Conservation (phyloP, 768 basidiomycete genomes). For the Rhodotorula taiwanensis region DNA sequence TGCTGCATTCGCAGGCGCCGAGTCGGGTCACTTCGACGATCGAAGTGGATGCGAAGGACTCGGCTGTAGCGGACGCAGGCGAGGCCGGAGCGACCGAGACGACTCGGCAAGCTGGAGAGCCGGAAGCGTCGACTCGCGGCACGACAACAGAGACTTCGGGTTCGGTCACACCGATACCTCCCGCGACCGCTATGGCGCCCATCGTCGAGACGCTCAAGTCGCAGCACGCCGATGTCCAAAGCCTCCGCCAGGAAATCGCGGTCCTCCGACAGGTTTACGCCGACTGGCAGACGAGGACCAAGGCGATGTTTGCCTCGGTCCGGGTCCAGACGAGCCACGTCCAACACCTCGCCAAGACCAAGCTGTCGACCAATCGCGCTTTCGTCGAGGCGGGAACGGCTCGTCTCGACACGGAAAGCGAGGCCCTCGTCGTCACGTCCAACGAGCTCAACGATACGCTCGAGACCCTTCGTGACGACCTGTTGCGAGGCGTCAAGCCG, state of each 20-base stretch:
- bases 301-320: constrained; percentile 68
- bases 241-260: constrained; percentile 83
- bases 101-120: not conserved
- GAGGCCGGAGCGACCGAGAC: too few species aligned
- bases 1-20: constrained; percentile 10
- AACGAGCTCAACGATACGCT: constrained; percentile 89
- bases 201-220: constrained; percentile 55
- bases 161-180: constrained; percentile 47
- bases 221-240: constrained; percentile 92
- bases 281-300: constrained; percentile 86
- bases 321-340: constrained; percentile 80
- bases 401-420: constrained; percentile 80
- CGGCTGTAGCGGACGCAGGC: not conserved
- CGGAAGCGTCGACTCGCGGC: not conserved
- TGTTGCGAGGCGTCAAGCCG: constrained; percentile 78
- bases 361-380: constrained; percentile 75
- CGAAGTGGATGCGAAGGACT: not conserved
- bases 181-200: constrained; percentile 4
- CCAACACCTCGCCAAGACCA: constrained; percentile 71
- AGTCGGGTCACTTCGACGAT: not conserved
- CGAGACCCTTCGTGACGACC: constrained; percentile 79
- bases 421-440: constrained; percentile 81
- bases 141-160: not conserved
- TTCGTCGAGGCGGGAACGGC: constrained; percentile 87
- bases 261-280: constrained; percentile 90